Evolutionary conservation across 2,329 filamentous ascomycete species (phyloP).

Genomic region (Tolypocladium amazonense): DNA sequence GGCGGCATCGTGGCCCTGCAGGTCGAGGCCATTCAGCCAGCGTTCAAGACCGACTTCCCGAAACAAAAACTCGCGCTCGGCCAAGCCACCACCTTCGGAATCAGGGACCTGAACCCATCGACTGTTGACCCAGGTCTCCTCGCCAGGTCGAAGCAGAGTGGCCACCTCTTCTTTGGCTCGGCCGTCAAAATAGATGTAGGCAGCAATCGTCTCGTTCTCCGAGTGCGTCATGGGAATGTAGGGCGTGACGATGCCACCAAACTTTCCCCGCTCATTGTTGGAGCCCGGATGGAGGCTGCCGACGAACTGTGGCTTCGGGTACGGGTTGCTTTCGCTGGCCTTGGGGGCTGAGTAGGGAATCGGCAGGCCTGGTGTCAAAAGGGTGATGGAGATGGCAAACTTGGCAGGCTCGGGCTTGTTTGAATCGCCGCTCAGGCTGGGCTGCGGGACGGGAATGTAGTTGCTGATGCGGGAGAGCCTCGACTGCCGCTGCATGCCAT

Average conservation of each 20-base stretch:
- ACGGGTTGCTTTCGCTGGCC: conserved; percentile 61
- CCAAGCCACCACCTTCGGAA: conserved; percentile 83
- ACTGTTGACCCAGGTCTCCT: conserved; percentile 98
- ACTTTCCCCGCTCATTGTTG: conserved; percentile 33
- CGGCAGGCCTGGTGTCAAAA: conserved; percentile 77
- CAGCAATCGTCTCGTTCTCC: conserved; percentile 92
- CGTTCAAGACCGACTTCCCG: conserved; percentile 91
- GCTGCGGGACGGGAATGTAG: conserved; percentile 91
- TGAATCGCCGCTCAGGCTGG: conserved; percentile 52
- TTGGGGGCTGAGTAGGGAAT: conserved; percentile 92
- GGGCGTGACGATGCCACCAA: conserved; percentile 54
- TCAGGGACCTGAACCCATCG: conserved; percentile 93
- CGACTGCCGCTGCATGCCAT: conserved; percentile 90
- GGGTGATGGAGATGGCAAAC: conserved; percentile 95
- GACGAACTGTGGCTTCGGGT: conserved; percentile 74
- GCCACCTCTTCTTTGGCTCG: conserved; percentile 93
- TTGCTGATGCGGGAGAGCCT: conserved; percentile 87
- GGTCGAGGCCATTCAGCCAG: conserved; percentile 91
- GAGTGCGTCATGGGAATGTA: conserved; percentile 90
- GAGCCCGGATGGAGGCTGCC: conserved; percentile 52
- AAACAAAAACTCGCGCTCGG: conserved; percentile 94
- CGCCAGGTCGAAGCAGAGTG: conserved; percentile 79
- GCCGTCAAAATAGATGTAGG: conserved; percentile 98
- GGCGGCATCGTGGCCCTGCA: conserved; percentile 86
- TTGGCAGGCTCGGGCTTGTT: conserved; percentile 84